Base-by-base conservation (phyloP, 371 early-diverging fungal genomes). In the Gilbertella persicaria region DNA sequence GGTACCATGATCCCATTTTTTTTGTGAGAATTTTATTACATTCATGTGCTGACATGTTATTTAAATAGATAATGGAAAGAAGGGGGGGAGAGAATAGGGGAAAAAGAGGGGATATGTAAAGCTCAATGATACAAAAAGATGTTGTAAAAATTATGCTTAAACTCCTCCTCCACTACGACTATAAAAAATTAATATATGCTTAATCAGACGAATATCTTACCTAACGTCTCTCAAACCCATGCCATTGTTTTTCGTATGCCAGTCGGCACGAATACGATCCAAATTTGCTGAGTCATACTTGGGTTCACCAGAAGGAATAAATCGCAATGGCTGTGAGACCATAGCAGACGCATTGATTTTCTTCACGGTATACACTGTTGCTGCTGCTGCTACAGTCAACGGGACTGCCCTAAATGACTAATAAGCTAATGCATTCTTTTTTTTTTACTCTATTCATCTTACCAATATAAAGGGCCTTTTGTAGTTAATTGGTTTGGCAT, bases 111-210 rank as follows among this genome's bases (percentile, higher is more conserved):
- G n/a, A n/a, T n/a, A n/a, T n/a, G 40, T 17, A 39, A 39, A n/a
- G 12, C 10, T 16, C n/a, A n/a, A n/a, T n/a, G n/a, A n/a, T n/a
- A n/a, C n/a, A n/a, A n/a, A n/a, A n/a, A n/a, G n/a, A n/a, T n/a
- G n/a, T n/a, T n/a, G n/a, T n/a, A 12, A 8, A 24, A 13, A 29
- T 45, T 3, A 9, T 16, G 8, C 25, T 48, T 61, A 71, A 39
- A 71, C 71, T 16, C 71, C 71, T 20, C 71, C 71, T 26, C 71
- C 71, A 47, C 71, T 71, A 46, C 71, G 71, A 21, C 71, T 71
- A 51, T 25, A 40, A 19, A 36, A 40, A 53, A 16, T 46, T 17
- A 36, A 38, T 2, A 20, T n/a, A 43, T 40, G 29, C 14, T n/a
- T 13, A 36, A 44, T 24, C 1, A n/a, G 12, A 41, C 1, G 16